These are phyloP conservation scores for Polygonum maritimum DNA, from an alignment of 148 eudicot genomes.

Conservation along the genomic window DNA sequence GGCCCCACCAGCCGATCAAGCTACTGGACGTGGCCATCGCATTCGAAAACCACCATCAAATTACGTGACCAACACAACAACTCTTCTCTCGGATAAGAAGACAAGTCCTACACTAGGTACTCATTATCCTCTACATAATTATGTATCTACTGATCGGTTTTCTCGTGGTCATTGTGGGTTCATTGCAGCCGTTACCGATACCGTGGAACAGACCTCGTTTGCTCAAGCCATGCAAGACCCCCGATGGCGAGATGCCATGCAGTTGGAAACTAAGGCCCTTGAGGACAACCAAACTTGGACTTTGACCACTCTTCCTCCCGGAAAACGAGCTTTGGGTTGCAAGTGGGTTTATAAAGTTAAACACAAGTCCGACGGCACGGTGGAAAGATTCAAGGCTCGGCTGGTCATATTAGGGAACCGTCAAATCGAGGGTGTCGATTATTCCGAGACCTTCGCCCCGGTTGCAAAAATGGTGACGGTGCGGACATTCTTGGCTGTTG, in stretches of 20 bases:
- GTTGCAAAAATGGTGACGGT: background rate
- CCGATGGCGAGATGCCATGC: background rate
- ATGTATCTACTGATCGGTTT: too few relatives aligned
- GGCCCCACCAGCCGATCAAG: too few relatives aligned
- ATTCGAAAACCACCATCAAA: too few relatives aligned
- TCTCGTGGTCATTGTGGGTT: background rate
- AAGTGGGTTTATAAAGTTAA: background rate
- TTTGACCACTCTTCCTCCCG: background rate
- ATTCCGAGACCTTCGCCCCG: background rate
- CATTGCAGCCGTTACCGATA: background rate
- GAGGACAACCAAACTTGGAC: background rate
- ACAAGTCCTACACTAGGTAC: too few relatives aligned
- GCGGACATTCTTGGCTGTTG: background rate
- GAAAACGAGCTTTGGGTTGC: background rate
- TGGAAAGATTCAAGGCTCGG: background rate
- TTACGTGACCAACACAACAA: too few relatives aligned
- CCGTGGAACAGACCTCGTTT: background rate
- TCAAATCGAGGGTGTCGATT: background rate
- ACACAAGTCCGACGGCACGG: background rate
- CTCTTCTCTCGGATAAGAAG: too few relatives aligned
- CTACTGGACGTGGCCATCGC: too few relatives aligned
- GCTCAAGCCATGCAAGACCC: background rate
- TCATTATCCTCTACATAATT: too few relatives aligned
- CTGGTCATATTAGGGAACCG: too few relatives aligned
- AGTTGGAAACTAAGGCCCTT: background rate